These are phyloP conservation scores for Coemansia aciculifera DNA, from an alignment of 192 early-diverging fungal genomes.

Conservation along the genomic window DNA sequence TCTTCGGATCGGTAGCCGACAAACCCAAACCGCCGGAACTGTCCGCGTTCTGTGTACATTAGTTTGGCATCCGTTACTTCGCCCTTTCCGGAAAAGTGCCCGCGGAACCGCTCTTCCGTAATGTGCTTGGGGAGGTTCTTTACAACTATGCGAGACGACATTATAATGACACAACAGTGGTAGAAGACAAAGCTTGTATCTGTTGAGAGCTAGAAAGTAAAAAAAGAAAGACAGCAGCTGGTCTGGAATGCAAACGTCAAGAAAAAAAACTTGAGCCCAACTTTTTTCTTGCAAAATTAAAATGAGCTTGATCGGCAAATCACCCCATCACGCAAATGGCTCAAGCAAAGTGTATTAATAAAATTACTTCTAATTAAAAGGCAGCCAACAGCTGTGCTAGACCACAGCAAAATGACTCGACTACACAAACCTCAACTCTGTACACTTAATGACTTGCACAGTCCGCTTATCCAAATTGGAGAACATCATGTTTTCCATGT, in stretches of 20 bases:
- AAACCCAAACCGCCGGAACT: conserved; percentile 87
- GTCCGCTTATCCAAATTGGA: background rate
- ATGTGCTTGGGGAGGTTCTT: conserved; percentile 96
- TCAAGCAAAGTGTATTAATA: background rate
- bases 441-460: background rate
- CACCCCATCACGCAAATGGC: background rate
- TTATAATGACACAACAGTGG: background rate
- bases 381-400: background rate
- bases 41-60: conserved; percentile 60
- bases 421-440: background rate
- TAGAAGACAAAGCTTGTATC: background rate
- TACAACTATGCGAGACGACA: conserved; percentile 80
- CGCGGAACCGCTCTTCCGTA: conserved; percentile 77
- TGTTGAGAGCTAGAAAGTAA: too few relatives aligned
- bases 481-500: background rate
- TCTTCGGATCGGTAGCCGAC: conserved; percentile 88
- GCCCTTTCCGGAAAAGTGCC: conserved; percentile 81
- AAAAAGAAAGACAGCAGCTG: background rate
- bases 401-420: background rate
- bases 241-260: background rate
- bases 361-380: background rate
- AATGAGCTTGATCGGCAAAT: background rate
- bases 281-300: background rate
- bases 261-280: conserved; percentile 6
- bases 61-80: conserved; percentile 93